A percentile compares a stretch with the other conserved stretches of the same genome.
Evolutionary conservation across 352 stramenopile species (phyloP).

Genomic region (Thalassiosira ordinaria): DNA sequence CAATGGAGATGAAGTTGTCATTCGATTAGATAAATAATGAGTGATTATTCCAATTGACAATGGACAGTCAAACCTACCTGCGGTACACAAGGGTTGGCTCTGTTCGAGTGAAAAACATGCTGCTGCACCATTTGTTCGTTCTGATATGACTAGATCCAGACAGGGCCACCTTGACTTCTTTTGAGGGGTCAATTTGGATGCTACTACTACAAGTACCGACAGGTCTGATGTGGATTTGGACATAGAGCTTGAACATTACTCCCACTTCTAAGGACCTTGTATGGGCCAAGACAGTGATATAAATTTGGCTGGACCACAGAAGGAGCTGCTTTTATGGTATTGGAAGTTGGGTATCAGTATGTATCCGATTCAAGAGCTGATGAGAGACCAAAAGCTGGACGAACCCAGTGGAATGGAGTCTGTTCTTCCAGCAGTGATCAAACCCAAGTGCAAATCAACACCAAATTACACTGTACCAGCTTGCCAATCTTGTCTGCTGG

Average conservation of each 20-base stretch:
- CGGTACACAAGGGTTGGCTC: neutral
- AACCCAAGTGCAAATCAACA: neutral
- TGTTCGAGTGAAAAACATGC: neutral
- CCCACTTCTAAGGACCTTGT: neutral
- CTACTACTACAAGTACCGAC: neutral
- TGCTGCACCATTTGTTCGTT: neutral
- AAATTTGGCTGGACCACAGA: slow-evolving; percentile 53
- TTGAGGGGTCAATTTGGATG: neutral
- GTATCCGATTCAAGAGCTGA: slow-evolving; percentile 26
- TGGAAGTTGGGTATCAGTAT: slow-evolving; percentile 29
- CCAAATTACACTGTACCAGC: neutral
- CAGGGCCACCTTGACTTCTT: neutral
- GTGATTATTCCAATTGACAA: neutral
- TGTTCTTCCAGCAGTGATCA: neutral
- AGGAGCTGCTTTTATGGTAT: slow-evolving; percentile 57
- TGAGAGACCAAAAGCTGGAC: neutral
- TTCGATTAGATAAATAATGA: neutral
- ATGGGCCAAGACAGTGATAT: slow-evolving; percentile 41
- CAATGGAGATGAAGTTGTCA: slow-evolving; percentile 1
- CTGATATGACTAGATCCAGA: neutral
- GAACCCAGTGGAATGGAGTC: neutral
- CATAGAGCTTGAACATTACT: neutral
- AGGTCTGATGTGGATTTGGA: neutral
- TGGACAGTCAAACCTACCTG: neutral
- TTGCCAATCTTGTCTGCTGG: slow-evolving; percentile 10